These are phyloP conservation scores for Saccharomycopsis sp. DNA, from an alignment of 805 yeast species.

Conservation along the genomic window DNA sequence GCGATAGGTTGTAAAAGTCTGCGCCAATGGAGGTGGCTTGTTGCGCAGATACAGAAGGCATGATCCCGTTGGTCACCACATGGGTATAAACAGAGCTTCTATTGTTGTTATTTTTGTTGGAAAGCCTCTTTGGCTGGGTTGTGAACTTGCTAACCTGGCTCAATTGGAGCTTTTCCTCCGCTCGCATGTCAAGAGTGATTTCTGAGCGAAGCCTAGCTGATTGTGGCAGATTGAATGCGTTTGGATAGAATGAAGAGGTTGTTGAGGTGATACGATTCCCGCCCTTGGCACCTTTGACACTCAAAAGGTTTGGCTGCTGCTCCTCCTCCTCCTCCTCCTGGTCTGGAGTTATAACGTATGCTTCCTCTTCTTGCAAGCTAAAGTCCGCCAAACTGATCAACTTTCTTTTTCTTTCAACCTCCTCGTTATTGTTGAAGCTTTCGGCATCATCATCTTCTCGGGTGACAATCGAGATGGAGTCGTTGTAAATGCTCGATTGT, in stretches of 20 bases:
- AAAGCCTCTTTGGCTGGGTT: neutral
- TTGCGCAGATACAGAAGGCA: constrained; percentile 7
- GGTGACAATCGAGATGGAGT: constrained; percentile 8
- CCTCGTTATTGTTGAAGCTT: neutral
- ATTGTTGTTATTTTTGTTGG: neutral
- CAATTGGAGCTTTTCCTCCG: too few species aligned
- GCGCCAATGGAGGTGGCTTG: constrained; percentile 4
- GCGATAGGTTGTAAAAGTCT: constrained; percentile 10
- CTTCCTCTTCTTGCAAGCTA: too few species aligned
- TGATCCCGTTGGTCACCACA: constrained; percentile 13
- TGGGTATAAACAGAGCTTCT: constrained; percentile 10
- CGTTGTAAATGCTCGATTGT: constrained; percentile 14
- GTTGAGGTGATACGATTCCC: neutral
- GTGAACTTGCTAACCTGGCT: neutral
- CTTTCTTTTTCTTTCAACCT: constrained; percentile 4
- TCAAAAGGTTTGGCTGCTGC: too few species aligned
- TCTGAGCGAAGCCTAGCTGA: neutral
- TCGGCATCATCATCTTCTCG: constrained; percentile 4
- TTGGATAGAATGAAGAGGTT: neutral
- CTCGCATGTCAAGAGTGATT: too few species aligned
- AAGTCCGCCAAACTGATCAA: neutral
- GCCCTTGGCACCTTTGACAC: neutral
- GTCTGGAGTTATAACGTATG: too few species aligned
- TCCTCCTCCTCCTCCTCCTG: too few species aligned
- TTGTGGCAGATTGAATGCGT: neutral